Base-by-base conservation (phyloP, 176 grass and related monocot genomes). In the Oryza nivara region DNA sequence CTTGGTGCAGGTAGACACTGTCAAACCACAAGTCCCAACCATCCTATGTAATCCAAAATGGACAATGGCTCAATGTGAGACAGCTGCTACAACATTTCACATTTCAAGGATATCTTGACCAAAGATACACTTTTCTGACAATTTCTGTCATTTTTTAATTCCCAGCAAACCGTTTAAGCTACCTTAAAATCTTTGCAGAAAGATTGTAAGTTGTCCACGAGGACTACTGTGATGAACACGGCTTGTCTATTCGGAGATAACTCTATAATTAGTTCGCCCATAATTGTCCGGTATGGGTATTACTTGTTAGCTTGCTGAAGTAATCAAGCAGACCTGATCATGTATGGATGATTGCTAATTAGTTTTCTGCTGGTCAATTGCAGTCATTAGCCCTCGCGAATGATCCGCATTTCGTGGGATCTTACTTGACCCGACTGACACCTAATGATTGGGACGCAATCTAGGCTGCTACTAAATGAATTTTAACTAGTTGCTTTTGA, bases 391-490 rank as follows among this genome's bases (percentile, higher is more conserved):
- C 74, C 20, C 23, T 77, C 45, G 19, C 56, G 13, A 32, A 65
- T 20, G 80, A 78, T 90, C 88, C 88, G 80, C 68, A 8, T 90
- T 74, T 86, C 5, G 36, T 74, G 84, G 84, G 84, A 86, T 86
- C 48, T 61, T 74, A 64, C 65, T 90, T 86, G 78, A 82, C 72
- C 44, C 1, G 19, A 23, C 19, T 77, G 73, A 25, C n/a, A 36
- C 30, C 32, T 73, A 75, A 85, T 90, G 83, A 90, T 82, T 78
- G 78, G 78, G 36, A 45, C 70, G 47, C 41, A 45, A 58, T 77
- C 43, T 70, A 76, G 72, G 54, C 70, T 67, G 83, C 41, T 58
- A 58, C 17, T 26, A 19, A 61, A 14, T 0, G 25, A 35, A 64
- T 43, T 43, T 70, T 43, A 73, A 41, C 11, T 43, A 26, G 67